Evolutionary conservation across 2,329 filamentous ascomycete genomes (phyloP), one percentile per base, ranked within the genome.

Genomic region (Aspergillus aculeatinus): DNA sequence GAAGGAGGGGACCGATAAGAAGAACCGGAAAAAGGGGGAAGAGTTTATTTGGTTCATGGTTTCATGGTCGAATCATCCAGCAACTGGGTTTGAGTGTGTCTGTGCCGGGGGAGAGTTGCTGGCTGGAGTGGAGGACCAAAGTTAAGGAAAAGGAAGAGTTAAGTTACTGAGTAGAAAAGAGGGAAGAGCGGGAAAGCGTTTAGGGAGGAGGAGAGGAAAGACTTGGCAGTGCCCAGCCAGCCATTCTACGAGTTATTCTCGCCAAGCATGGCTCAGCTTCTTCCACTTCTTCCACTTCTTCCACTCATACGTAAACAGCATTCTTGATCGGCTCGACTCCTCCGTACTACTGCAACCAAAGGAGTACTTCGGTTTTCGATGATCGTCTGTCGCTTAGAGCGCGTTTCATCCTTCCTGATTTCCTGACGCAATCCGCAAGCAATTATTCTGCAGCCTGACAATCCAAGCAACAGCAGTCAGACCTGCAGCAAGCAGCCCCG

Each of bases 231-330:
- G 33, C 33, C 25, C 42, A 19, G 51, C 25, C 42, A 19, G 51
- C 33, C 39, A 44, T 35, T 4, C 33, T 35, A 35, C 33, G 12
- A 35, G 6, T n/a, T 35, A 25, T 39, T 53, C 51, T 11, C 53
- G 53, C 53, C 53, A 55, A 55, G 53, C 16, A 55, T 31, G 53
- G 53, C 53, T 55, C 53, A 48, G 53, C 53, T 31, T 14, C 27
- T 27, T 19, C 10, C 23, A 14, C 44, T 19, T 48, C 14, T 11
- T 4, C 44, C 14, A 48, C n/a, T 48, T 21, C 21, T 21, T 21
- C 21, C 44, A 4, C 44, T 6, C 21, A 21, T 21, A 21, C 44
- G 27, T 29, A 7, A 29, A 9, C 27, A 7, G 27, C 27, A 29
- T 29, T 29, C 27, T 29, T 29, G 27, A 29, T 29, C 27, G 7